Conservation (phyloP, 2,329 filamentous ascomycete genomes). For the Biscogniauxia sp. region DNA sequence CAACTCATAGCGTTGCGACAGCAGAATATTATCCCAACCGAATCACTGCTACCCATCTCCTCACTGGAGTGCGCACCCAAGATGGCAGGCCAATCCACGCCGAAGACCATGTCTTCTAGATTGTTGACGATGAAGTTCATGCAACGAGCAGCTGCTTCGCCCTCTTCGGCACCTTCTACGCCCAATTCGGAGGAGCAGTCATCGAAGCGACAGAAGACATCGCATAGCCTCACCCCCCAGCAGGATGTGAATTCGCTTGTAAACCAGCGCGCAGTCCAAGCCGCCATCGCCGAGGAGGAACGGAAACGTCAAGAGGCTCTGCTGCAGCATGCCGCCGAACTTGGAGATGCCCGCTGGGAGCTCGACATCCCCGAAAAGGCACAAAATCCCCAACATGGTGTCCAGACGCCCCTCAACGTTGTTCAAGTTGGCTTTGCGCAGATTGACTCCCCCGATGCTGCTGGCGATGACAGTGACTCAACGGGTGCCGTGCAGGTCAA, state of each 20-base stretch:
- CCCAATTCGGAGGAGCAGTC: constrained; percentile 48
- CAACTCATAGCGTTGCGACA: neutral
- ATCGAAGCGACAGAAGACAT: constrained; percentile 63
- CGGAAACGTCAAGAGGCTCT: constrained; percentile 60
- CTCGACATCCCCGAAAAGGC: constrained; percentile 52
- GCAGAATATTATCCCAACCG: no score
- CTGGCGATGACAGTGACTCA: constrained; percentile 21
- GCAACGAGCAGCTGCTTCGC: constrained; percentile 76
- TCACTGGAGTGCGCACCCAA: constrained; percentile 12
- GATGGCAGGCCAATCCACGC: constrained; percentile 54
- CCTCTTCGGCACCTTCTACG: constrained; percentile 41
- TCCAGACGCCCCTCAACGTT: constrained; percentile 49
- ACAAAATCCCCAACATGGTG: constrained; percentile 25
- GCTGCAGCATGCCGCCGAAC: constrained; percentile 58
- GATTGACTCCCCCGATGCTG: constrained; percentile 30
- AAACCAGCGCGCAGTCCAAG: constrained; percentile 60
- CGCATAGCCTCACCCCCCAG: constrained; percentile 31
- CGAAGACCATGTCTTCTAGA: constrained; percentile 78
- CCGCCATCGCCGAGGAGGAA: constrained; percentile 65
- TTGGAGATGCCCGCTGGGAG: constrained; percentile 75
- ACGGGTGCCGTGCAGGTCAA: constrained; percentile 12
- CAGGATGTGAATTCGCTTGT: constrained; percentile 44
- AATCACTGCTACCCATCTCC: neutral
- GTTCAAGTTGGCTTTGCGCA: constrained; percentile 59
- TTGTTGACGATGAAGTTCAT: constrained; percentile 97